These are phyloP conservation scores for Beauveria sp. DNA, from an alignment of 2,329 filamentous ascomycete species.

Conservation along the genomic window DNA sequence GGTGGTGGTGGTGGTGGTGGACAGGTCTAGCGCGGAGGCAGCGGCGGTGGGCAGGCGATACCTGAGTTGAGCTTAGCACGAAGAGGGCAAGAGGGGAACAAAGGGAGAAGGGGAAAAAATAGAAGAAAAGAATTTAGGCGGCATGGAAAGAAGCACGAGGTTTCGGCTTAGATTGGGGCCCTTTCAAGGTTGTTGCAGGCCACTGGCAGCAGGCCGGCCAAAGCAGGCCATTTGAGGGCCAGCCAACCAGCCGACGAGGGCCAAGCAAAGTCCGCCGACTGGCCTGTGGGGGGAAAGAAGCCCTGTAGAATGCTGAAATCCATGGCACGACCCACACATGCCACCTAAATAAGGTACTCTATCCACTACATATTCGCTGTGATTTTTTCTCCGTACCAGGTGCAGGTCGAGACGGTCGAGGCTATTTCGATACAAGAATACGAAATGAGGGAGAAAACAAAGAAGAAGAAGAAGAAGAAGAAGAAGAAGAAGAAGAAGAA, in stretches of 20 bases:
- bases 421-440: no score
- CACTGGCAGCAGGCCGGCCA: not conserved
- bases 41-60: not conserved
- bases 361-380: no score
- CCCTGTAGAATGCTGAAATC: not conserved
- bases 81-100: not conserved
- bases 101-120: not conserved
- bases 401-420: no score
- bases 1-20: not conserved
- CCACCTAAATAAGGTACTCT: no score
- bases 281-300: no score
- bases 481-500: no score
- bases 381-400: no score
- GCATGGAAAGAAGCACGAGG: not conserved
- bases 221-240: not conserved
- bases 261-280: not conserved
- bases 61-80: not conserved
- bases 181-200: not conserved
- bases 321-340: no score
- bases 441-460: no score
- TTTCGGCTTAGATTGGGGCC: not conserved
- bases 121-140: not conserved
- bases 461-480: no score
- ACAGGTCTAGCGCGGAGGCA: not conserved
- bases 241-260: not conserved